These are phyloP conservation scores for Cyberlindnera amylophila DNA, from an alignment of 805 yeast genomes.

Conservation along the genomic window DNA sequence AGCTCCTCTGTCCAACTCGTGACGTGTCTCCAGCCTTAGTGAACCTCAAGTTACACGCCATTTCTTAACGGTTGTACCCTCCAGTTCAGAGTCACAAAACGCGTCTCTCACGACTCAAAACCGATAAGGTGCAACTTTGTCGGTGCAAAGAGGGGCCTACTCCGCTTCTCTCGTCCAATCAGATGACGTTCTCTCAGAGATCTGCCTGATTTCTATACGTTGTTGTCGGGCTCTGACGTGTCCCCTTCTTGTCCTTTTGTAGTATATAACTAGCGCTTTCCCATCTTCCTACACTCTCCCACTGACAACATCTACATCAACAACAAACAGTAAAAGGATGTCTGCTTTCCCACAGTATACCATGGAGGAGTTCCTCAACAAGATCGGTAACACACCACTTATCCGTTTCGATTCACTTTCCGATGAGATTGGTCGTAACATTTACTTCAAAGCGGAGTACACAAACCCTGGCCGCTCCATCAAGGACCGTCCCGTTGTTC, in stretches of 20 bases:
- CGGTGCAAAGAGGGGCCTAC: too few relatives aligned
- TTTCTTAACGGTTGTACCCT: neutral
- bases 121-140: too few relatives aligned
- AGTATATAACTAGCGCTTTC: neutral
- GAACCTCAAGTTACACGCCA: neutral
- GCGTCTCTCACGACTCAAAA: neutral
- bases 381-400: slow-evolving; percentile 70
- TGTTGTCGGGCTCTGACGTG: too few relatives aligned
- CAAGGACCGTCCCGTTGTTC: slow-evolving; percentile 75
- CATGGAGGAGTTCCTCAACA: slow-evolving; percentile 18
- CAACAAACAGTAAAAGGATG: slow-evolving; percentile 3
- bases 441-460: slow-evolving; percentile 71
- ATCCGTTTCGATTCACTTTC: slow-evolving; percentile 61
- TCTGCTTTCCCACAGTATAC: slow-evolving; percentile 17
- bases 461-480: slow-evolving; percentile 82
- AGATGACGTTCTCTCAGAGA: too few relatives aligned
- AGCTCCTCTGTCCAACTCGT: neutral
- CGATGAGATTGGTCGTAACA: slow-evolving; percentile 60
- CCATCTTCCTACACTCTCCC: neutral
- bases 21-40: neutral
- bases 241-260: too few relatives aligned
- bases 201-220: too few relatives aligned
- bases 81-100: neutral
- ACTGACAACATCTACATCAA: neutral
- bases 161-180: too few relatives aligned